These are phyloP conservation scores for Saccharomycopsis crataegensis DNA, from an alignment of 1,139 yeast genomes.

Conservation along the genomic window DNA sequence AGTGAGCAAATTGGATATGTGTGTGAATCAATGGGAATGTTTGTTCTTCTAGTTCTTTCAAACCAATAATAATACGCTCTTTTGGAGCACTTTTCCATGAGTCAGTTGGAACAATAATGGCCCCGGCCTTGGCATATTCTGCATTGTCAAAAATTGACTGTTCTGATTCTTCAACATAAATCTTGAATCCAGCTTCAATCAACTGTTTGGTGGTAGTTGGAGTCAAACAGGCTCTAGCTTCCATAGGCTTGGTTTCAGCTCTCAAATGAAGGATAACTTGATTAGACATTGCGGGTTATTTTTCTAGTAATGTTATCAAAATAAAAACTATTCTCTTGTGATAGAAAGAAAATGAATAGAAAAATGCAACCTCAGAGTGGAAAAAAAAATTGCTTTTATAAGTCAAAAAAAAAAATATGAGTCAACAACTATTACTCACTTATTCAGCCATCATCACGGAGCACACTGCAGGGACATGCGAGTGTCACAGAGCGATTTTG, in stretches of 20 bases:
- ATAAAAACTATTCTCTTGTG: too few species aligned
- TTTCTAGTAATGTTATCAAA: not conserved
- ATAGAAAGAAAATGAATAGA: not conserved
- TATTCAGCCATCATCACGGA: too few species aligned
- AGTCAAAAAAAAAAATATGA: too few species aligned
- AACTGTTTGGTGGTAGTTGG: constrained; percentile 83
- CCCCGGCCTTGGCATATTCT: constrained; percentile 79
- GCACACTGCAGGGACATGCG: too few species aligned
- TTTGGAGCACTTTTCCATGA: constrained; percentile 89
- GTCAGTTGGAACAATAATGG: constrained; percentile 82
- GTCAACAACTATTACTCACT: too few species aligned
- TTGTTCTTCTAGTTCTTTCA: constrained; percentile 95
- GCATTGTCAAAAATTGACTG: constrained; percentile 71
- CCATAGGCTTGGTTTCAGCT: constrained; percentile 95
- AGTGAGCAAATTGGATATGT: constrained; percentile 97
- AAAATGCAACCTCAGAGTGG: not conserved
- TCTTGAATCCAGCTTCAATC: constrained; percentile 79
- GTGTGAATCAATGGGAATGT: constrained; percentile 89
- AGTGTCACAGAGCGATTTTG: too few species aligned
- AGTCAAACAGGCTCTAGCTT: constrained; percentile 94
- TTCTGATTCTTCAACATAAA: constrained; percentile 78
- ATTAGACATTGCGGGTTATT: constrained; percentile 6
- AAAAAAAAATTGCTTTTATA: not conserved
- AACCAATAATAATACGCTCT: constrained; percentile 83
- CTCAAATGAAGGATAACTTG: constrained; percentile 65